A percentile compares a stretch with the other conserved stretches of the same genome.
These are phyloP conservation scores for Mortierella sp. DNA, from an alignment of 371 early-diverging fungal genomes.

Conservation along the genomic window DNA sequence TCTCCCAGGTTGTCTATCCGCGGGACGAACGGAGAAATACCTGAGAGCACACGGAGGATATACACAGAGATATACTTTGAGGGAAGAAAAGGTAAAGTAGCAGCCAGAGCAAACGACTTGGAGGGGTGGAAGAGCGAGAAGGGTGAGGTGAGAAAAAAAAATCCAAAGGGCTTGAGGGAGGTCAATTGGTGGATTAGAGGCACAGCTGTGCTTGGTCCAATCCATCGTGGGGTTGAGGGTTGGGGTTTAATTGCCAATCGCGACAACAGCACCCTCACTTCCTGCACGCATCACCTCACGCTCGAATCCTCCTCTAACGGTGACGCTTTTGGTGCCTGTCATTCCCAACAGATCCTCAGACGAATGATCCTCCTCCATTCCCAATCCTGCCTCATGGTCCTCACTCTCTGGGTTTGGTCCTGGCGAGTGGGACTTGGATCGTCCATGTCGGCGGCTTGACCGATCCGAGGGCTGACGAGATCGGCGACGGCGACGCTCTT, in stretches of 20 bases:
- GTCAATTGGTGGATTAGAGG: too few species aligned
- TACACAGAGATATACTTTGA: too few species aligned
- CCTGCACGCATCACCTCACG: constrained; percentile 33
- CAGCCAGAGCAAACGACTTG: not conserved
- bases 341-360: not conserved
- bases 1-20: too few species aligned
- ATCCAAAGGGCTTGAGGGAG: too few species aligned
- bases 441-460: not conserved
- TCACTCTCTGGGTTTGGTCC: too few species aligned
- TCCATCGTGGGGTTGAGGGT: too few species aligned
- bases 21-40: too few species aligned
- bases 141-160: not conserved
- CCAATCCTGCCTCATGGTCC: too few species aligned
- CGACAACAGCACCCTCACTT: not conserved
- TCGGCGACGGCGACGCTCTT: constrained; percentile 1
- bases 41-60: too few species aligned
- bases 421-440: too few species aligned
- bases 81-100: not conserved
- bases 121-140: not conserved
- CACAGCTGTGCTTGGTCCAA: too few species aligned
- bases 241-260: too few species aligned
- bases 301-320: constrained; percentile 36
- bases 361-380: not conserved
- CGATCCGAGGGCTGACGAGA: not conserved
- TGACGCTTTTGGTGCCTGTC: constrained; percentile 8